Evolutionary conservation across 2,329 filamentous ascomycete genomes (phyloP).

Genomic region (Gnomoniopsis smithogilvyi): DNA sequence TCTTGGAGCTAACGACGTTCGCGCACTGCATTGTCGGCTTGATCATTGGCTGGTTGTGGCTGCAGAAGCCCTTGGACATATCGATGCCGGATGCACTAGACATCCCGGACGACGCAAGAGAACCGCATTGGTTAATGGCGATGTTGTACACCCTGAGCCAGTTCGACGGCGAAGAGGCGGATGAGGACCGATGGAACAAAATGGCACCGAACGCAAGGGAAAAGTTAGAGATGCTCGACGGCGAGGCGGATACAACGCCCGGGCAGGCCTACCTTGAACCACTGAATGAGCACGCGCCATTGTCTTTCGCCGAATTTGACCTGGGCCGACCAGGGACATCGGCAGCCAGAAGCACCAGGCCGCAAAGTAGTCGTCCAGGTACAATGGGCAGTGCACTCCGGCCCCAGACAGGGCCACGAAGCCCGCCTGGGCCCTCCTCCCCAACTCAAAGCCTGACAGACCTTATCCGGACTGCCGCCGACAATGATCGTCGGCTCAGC

Average conservation of each 20-base stretch:
- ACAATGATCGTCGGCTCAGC: constrained; percentile 6
- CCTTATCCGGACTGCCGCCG: constrained; percentile 6
- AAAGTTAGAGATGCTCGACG: background rate
- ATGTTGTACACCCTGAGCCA: constrained; percentile 5
- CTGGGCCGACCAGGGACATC: background rate
- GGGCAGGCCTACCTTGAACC: constrained; percentile 2
- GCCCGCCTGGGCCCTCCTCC: background rate
- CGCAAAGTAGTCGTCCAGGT: background rate
- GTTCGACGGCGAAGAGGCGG: constrained; percentile 8
- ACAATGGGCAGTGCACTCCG: background rate
- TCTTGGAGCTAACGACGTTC: constrained; percentile 31
- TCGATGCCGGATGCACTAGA: constrained; percentile 2
- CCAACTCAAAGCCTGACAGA: background rate
- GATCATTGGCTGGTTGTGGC: constrained; percentile 28
- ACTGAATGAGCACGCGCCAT: constrained; percentile 1
- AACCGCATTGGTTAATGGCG: constrained; percentile 9
- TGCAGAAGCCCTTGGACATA: constrained; percentile 25
- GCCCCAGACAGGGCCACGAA: background rate
- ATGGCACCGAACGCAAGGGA: background rate
- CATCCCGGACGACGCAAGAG: background rate
- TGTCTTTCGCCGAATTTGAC: constrained; percentile 11
- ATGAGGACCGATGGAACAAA: constrained; percentile 5
- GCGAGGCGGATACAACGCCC: background rate
- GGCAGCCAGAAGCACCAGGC: background rate
- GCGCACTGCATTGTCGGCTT: constrained; percentile 29